Percentiles rank a stretch among this genome's conserved stretches.
Conservation (phyloP, 192 early-diverging fungal genomes). For the Backusella parvicylindrica region DNA sequence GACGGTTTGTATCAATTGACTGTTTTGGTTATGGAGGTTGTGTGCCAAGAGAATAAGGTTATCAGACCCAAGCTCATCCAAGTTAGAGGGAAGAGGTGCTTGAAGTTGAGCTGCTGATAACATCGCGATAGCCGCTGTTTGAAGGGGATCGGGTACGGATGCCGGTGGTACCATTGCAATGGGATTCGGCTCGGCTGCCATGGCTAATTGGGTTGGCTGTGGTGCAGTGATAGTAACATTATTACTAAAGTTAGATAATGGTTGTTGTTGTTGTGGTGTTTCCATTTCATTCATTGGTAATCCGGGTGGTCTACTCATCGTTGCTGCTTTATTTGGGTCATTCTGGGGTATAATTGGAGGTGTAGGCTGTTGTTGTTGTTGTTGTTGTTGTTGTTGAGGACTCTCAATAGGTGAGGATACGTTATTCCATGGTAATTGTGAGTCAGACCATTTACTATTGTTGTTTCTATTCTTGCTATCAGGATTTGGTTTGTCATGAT, state of each 20-base stretch:
- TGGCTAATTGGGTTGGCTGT: background rate
- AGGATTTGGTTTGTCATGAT: background rate
- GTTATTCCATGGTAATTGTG: background rate
- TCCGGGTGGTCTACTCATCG: background rate
- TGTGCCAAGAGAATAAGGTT: slow-evolving; percentile 3
- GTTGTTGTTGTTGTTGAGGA: background rate
- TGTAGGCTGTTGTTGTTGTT: background rate
- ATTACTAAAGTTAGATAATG: background rate
- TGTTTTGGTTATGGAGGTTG: slow-evolving; percentile 43
- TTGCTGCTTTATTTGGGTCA: background rate
- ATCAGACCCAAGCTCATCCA: background rate
- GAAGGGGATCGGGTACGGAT: background rate
- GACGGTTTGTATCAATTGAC: slow-evolving; percentile 38
- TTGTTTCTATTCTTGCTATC: background rate
- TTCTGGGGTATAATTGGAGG: background rate
- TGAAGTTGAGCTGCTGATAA: background rate
- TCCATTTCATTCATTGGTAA: background rate
- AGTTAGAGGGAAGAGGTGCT: background rate
- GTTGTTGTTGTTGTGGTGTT: no score
- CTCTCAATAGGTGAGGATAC: background rate
- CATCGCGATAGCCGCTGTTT: background rate
- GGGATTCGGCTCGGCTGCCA: background rate
- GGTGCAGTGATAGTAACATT: background rate
- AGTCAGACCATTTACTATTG: background rate
- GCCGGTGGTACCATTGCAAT: background rate